Evolutionary conservation across 1,284 basidiomycete genomes (phyloP).

Genomic region (Pseudozyma tsukubaensis): DNA sequence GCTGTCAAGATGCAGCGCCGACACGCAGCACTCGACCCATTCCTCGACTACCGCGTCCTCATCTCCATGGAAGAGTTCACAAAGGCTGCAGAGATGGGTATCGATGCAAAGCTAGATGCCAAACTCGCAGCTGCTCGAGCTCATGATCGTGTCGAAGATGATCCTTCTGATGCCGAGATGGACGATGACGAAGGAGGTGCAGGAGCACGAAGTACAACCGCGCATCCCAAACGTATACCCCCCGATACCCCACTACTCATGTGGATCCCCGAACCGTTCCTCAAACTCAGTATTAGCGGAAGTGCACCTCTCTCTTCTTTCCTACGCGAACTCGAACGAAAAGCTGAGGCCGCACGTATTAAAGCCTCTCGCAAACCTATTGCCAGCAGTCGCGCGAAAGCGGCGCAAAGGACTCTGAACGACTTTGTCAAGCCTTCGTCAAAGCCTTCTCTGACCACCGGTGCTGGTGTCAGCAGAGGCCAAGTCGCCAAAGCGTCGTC

Average conservation of each 20-base stretch:
- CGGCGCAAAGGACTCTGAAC: not conserved
- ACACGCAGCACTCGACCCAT: slow-evolving; percentile 34
- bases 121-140: slow-evolving; percentile 8
- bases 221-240: not conserved
- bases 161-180: not conserved
- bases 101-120: slow-evolving; percentile 21
- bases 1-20: slow-evolving; percentile 28
- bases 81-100: slow-evolving; percentile 7
- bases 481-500: not conserved
- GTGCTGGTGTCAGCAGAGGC: not conserved
- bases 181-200: slow-evolving; percentile 9
- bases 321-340: slow-evolving; percentile 11
- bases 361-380: not conserved
- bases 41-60: slow-evolving; percentile 30
- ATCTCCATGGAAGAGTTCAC: slow-evolving; percentile 19
- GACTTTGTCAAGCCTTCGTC: slow-evolving; percentile 15
- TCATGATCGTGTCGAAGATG: not conserved
- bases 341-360: slow-evolving; percentile 1
- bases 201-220: not conserved
- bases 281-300: slow-evolving; percentile 23
- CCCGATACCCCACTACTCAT: slow-evolving; percentile 27
- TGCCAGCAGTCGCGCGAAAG: not conserved
- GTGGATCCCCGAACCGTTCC: slow-evolving; percentile 42
- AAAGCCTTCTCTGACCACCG: slow-evolving; percentile 8
- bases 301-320: not conserved